Evolutionary conservation across 106 monocot genomes (phyloP).

Genomic region (Dactylorhiza incarnata): DNA sequence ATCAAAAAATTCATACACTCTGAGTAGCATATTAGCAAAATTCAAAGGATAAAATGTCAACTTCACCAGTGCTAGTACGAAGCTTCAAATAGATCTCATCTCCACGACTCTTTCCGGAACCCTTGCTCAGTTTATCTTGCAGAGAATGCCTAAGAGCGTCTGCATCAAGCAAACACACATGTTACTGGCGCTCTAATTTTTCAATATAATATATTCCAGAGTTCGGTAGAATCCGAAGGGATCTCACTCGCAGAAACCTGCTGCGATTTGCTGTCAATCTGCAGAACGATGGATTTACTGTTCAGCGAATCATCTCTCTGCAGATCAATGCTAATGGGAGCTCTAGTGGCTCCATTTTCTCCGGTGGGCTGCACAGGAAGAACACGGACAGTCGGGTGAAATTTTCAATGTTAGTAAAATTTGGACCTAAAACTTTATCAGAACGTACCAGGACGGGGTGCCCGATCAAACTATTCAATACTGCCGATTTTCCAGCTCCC

Average conservation of each 20-base stretch:
- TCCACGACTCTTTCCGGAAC: constrained; percentile 34
- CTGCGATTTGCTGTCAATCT: constrained; percentile 90
- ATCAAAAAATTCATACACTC: too few relatives aligned
- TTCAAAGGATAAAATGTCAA: background rate
- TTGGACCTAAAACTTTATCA: background rate
- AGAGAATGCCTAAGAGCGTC: constrained; percentile 91
- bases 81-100: constrained; percentile 93
- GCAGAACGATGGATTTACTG: constrained; percentile 80
- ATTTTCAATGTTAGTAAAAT: background rate
- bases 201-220: background rate
- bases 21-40: too few relatives aligned
- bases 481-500: constrained; percentile 96
- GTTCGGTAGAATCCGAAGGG: background rate
- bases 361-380: constrained; percentile 69
- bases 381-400: background rate
- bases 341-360: constrained; percentile 90
- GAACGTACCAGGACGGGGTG: constrained; percentile 82
- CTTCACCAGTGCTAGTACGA: constrained; percentile 74
- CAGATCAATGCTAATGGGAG: constrained; percentile 79
- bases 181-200: background rate
- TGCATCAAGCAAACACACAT: constrained; percentile 17
- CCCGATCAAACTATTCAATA: constrained; percentile 90
- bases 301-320: constrained; percentile 57
- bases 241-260: constrained; percentile 94
- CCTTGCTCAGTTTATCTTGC: constrained; percentile 87